Evolutionary conservation across 352 stramenopile species (phyloP).

Genomic region (Globisporangium echinulatum): DNA sequence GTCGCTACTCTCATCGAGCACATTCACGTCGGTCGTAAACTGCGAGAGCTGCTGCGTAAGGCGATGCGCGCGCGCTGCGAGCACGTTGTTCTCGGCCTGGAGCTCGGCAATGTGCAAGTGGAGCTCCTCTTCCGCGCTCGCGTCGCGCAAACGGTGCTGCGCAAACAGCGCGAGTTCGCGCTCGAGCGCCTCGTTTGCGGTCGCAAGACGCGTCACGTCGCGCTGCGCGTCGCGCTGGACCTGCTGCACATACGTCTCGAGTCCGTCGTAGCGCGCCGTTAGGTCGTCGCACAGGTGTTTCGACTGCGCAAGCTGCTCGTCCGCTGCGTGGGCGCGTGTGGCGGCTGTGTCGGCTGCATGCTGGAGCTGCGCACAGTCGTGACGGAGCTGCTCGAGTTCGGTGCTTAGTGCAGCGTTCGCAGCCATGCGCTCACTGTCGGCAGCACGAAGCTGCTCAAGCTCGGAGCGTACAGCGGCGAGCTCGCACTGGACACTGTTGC

Average conservation of each 20-base stretch:
- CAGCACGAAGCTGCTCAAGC: background rate
- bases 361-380: constrained; percentile 25
- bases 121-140: constrained; percentile 58
- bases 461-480: background rate
- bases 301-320: constrained; percentile 37
- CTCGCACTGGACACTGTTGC: constrained; percentile 19
- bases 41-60: constrained; percentile 78
- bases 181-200: constrained; percentile 52
- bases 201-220: constrained; percentile 55
- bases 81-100: constrained; percentile 81
- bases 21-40: constrained; percentile 65
- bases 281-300: constrained; percentile 62
- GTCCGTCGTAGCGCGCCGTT: constrained; percentile 57
- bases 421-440: background rate
- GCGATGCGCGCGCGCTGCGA: constrained; percentile 66
- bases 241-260: constrained; percentile 54
- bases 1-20: constrained; percentile 56
- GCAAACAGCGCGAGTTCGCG: constrained; percentile 61
- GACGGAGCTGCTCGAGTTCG: constrained; percentile 18
- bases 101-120: constrained; percentile 68
- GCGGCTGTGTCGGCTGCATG: constrained; percentile 37
- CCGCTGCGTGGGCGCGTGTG: constrained; percentile 18
- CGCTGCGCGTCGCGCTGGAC: constrained; percentile 54
- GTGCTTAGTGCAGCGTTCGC: background rate
- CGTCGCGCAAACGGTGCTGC: constrained; percentile 56